Conservation (phyloP, 495 filamentous ascomycete genomes). For the Tuber microsphaerosporum region DNA sequence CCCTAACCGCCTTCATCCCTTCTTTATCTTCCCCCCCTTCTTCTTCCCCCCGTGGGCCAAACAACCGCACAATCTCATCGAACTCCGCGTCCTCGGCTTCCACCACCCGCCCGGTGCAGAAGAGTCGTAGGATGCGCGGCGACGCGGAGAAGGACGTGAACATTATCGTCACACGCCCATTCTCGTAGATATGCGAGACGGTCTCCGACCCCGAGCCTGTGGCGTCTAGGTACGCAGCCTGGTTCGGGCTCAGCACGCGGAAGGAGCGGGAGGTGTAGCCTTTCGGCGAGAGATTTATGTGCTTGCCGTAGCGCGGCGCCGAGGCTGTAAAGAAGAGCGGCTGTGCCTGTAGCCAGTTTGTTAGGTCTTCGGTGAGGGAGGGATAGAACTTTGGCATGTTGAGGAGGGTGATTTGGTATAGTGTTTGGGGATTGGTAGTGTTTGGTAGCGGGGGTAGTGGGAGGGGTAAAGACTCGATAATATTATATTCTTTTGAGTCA, state of each 20-base stretch:
- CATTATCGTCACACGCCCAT: constrained; percentile 64
- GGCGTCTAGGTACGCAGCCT: constrained; percentile 63
- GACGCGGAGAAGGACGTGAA: constrained; percentile 60
- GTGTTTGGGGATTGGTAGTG: neutral
- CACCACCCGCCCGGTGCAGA: constrained; percentile 59
- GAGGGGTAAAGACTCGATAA: neutral
- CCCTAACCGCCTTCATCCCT: constrained; percentile 50
- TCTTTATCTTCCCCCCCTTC: constrained; percentile 41
- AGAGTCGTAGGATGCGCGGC: constrained; percentile 65
- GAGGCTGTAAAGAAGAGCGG: constrained; percentile 63
- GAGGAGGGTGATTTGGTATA: neutral
- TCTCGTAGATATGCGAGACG: constrained; percentile 65
- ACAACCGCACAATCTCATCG: constrained; percentile 46
- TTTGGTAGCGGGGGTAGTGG: neutral
- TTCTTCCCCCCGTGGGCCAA: constrained; percentile 40
- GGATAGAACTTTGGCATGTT: constrained; percentile 59
- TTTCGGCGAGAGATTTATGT: constrained; percentile 66
- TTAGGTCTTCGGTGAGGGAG: constrained; percentile 52
- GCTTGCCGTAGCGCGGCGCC: constrained; percentile 46
- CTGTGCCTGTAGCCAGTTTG: constrained; percentile 56
- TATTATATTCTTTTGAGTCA: neutral
- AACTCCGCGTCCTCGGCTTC: constrained; percentile 52
- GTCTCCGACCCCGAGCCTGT: constrained; percentile 68
- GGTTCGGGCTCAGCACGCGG: constrained; percentile 52
- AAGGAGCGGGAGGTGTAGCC: constrained; percentile 53